phyloP scores from a whole-genome alignment of 1,284 basidiomycete genomes.

The Puccinia hordei region DNA sequence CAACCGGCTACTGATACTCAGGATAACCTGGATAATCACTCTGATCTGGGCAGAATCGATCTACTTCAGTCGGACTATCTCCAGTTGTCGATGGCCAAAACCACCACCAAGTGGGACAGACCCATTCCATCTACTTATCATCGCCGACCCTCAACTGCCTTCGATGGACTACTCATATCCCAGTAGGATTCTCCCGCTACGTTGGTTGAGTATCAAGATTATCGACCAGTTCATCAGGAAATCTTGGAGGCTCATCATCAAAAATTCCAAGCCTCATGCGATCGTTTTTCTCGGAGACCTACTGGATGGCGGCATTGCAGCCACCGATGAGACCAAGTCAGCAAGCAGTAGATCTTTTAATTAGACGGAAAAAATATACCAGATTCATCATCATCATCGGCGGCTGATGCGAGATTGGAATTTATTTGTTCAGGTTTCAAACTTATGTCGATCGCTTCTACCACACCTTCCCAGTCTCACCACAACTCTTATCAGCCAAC shows the following conservation, averaged over 20 bases:
- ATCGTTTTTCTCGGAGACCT: constrained; percentile 81
- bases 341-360: too few species aligned
- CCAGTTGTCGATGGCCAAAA: constrained; percentile 34
- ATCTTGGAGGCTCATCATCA: constrained; percentile 36
- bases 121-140: constrained; percentile 44
- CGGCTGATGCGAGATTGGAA: neutral
- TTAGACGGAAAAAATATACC: too few species aligned
- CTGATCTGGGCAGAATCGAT: constrained; percentile 34
- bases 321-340: constrained; percentile 69
- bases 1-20: neutral
- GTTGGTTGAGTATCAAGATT: constrained; percentile 27
- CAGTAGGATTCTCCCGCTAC: neutral
- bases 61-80: constrained; percentile 21
- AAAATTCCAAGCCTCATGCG: constrained; percentile 64
- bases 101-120: neutral
- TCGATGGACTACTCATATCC: constrained; percentile 44
- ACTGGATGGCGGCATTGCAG: constrained; percentile 70
- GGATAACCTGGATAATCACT: constrained; percentile 24
- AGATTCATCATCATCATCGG: too few species aligned
- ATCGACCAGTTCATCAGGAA: constrained; percentile 50
- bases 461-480: constrained; percentile 64
- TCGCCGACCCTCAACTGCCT: constrained; percentile 50
- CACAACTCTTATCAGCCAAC: constrained; percentile 57
- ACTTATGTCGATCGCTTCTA: constrained; percentile 67
- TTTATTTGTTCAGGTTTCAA: constrained; percentile 65